Evolutionary conservation across 2,329 filamentous ascomycete genomes (phyloP).

Genomic region (Pyricularia sp.): DNA sequence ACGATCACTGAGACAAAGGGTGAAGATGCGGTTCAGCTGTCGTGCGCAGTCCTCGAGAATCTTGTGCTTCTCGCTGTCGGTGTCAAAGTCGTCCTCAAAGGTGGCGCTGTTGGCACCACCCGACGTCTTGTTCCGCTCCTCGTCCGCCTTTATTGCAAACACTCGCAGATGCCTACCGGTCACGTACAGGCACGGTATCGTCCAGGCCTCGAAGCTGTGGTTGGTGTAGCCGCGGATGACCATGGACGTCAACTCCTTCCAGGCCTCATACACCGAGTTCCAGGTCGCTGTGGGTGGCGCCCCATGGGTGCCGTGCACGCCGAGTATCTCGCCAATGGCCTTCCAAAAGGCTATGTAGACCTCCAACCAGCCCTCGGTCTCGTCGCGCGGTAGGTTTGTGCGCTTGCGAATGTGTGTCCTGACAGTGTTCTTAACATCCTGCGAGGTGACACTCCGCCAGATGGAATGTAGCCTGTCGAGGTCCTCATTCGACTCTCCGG

Average conservation of each 20-base stretch:
- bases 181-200: conserved; percentile 78
- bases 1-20: conserved; percentile 71
- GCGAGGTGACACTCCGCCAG: conserved; percentile 54
- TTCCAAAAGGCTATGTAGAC: conserved; percentile 79
- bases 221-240: conserved; percentile 73
- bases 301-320: conserved; percentile 40
- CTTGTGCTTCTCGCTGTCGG: conserved; percentile 63
- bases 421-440: conserved; percentile 55
- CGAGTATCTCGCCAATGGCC: conserved; percentile 59
- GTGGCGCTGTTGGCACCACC: conserved; percentile 24
- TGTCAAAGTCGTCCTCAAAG: conserved; percentile 73
- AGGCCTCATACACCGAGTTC: conserved; percentile 72
- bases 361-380: conserved; percentile 73
- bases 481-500: conserved; percentile 48
- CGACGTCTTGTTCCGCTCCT: conserved; percentile 37
- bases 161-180: conserved; percentile 74
- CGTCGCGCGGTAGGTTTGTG: conserved; percentile 45
- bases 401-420: conserved; percentile 57
- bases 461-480: conserved; percentile 56
- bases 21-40: conserved; percentile 84
- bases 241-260: conserved; percentile 70
- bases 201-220: conserved; percentile 73
- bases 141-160: conserved; percentile 85
- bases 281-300: conserved; percentile 42
- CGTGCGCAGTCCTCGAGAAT: conserved; percentile 84